phyloP scores from a whole-genome alignment of 1,284 basidiomycete species.

The Ganoderma boninense region DNA sequence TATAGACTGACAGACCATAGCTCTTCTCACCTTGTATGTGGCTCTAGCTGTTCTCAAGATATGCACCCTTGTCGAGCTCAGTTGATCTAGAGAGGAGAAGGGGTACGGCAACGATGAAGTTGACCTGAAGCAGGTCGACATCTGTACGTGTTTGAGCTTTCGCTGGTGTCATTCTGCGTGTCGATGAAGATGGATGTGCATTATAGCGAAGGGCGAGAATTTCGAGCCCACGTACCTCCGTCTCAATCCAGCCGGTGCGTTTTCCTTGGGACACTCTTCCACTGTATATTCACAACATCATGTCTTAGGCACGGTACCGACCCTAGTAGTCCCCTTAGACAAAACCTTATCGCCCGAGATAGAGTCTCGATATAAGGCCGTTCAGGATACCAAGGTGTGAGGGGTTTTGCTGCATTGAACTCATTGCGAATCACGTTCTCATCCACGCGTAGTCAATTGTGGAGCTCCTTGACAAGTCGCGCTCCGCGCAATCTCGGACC shows the following conservation, averaged over 20 bases:
- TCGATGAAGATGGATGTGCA: conserved; percentile 14
- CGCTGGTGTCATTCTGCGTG: neutral
- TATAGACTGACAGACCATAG: conserved; percentile 38
- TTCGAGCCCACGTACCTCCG: conserved; percentile 72
- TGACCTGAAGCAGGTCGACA: conserved; percentile 67
- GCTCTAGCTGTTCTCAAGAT: conserved; percentile 12
- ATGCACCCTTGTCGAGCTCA: conserved; percentile 17
- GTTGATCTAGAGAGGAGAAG: conserved; percentile 65
- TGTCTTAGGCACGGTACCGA: conserved; percentile 78
- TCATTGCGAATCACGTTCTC: conserved; percentile 6
- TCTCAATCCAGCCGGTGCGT: conserved; percentile 77
- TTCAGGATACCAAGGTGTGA: conserved; percentile 78
- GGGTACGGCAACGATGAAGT: conserved; percentile 77
- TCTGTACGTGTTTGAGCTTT: conserved; percentile 48
- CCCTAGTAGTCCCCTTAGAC: conserved; percentile 82
- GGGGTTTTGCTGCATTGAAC: neutral
- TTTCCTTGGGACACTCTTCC: neutral
- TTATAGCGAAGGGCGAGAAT: conserved; percentile 71
- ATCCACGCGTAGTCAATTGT: conserved; percentile 65
- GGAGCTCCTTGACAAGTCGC: conserved; percentile 85
- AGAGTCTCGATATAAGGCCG: conserved; percentile 83
- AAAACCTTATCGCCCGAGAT: conserved; percentile 76
- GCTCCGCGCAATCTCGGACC: conserved; percentile 70
- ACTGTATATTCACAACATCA: neutral
- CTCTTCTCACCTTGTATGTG: conserved; percentile 58